Evolutionary conservation across 2,329 filamentous ascomycete species (phyloP), one percentile per base, ranked within the genome.

Genomic region (Colletotrichum sp.): DNA sequence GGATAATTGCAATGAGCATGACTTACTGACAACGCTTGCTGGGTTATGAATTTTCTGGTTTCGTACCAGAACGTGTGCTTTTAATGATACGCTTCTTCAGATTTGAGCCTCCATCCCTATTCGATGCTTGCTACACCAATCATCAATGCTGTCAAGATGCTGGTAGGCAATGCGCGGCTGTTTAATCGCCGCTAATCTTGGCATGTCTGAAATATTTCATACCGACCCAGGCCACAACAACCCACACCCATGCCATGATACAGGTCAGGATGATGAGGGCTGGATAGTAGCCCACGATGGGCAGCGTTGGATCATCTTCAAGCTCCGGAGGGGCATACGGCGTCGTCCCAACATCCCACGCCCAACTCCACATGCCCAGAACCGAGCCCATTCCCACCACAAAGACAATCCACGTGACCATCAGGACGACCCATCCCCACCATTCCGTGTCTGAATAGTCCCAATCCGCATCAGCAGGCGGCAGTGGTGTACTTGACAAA

Each of bases 191-290:
- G 72, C 87, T 91, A 74, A 98, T 97, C 87, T 98, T 98, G 38
- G 97, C 96, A 88, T 99, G 97, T 79, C 96, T 92, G 82, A 99
- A 99, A 84, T 98, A 98, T 84, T 99, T 99, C 96, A 99, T 98
- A 28, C 97, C 97, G 64, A 98, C 94, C 97, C 97, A 99, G 13
- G 97, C 97, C 73, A 97, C 93, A 14, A 98, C 92, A 21, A 98
- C 97, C 97, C 97, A 99, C 7, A 98, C 95, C 97, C 97, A 99
- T 21, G 96, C 96, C 95, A 99, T 98, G 32, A 99, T 95, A 63
- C 93, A 93, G 5, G 96, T 98, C 79, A 98, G 87, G 74, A 98
- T 97, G 78, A 98, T 94, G 81, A 99, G 87, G 13, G 96, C 95
- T 28, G 97, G 97, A 85, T 99, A 99, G 85, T 99, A 99, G 12